Conservation (phyloP, 768 basidiomycete species). For the Suillus placidus region DNA sequence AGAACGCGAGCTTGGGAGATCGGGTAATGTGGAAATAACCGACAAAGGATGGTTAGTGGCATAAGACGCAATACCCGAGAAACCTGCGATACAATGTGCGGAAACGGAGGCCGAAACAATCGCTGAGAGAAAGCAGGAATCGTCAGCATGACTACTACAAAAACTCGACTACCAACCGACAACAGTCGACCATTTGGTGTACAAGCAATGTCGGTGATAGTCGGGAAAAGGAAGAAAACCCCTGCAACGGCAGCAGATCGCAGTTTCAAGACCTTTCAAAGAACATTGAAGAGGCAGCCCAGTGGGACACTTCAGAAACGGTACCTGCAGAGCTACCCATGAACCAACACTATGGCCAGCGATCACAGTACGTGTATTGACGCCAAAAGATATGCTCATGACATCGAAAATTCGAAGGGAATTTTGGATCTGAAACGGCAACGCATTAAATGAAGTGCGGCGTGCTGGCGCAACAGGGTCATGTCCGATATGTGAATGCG, state of each 20-base stretch:
- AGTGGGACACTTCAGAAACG: conserved; percentile 12
- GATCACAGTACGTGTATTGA: conserved; percentile 45
- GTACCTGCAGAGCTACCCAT: conserved; percentile 67
- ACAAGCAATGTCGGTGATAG: conserved; percentile 60
- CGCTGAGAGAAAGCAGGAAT: conserved; percentile 35
- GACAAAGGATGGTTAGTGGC: conserved; percentile 45
- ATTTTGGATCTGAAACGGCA: conserved; percentile 56
- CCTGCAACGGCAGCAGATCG: conserved; percentile 41
- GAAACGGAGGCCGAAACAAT: conserved; percentile 50
- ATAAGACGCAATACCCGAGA: conserved; percentile 45
- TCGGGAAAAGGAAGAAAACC: conserved; percentile 70
- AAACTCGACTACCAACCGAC: conserved; percentile 46
- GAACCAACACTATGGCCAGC: conserved; percentile 73
- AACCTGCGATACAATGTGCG: conserved; percentile 45
- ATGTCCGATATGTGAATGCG: conserved; percentile 68
- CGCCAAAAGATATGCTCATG: conserved; percentile 35
- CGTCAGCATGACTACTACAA: background rate
- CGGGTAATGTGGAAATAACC: conserved; percentile 57
- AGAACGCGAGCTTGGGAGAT: conserved; percentile 47
- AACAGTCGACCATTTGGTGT: conserved; percentile 67
- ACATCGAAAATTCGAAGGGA: conserved; percentile 58
- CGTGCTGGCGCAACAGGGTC: conserved; percentile 35
- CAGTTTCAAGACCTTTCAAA: conserved; percentile 52
- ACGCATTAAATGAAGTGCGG: conserved; percentile 30
- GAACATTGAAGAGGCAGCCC: background rate